These are phyloP conservation scores for Citrus australasica DNA, from an alignment of 345 rosid genomes.

Conservation along the genomic window DNA sequence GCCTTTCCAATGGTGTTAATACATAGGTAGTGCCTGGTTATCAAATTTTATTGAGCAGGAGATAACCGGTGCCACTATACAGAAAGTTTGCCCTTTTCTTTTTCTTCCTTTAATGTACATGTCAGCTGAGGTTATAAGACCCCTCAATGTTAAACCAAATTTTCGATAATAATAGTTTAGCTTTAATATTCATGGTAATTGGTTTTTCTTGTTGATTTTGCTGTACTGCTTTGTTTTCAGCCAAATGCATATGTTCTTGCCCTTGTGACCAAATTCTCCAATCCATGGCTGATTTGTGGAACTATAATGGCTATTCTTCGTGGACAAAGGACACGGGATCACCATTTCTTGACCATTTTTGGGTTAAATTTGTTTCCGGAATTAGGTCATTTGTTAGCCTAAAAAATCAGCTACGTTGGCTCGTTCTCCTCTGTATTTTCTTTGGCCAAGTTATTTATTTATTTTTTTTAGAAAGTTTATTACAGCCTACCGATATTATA, in stretches of 20 bases:
- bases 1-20: slow-evolving; percentile 13
- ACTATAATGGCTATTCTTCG: background rate
- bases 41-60: slow-evolving; percentile 31
- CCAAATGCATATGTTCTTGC: background rate
- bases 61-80: slow-evolving; percentile 29
- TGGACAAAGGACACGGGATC: background rate
- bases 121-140: slow-evolving; percentile 33
- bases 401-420: background rate
- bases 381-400: background rate
- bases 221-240: background rate
- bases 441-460: too few species aligned
- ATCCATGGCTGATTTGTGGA: background rate
- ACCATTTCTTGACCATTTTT: background rate
- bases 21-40: slow-evolving; percentile 19
- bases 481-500: too few species aligned
- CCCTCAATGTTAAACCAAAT: slow-evolving; percentile 24
- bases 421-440: too few species aligned
- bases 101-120: slow-evolving; percentile 31
- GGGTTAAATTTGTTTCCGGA: background rate
- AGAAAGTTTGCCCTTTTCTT: slow-evolving; percentile 8
- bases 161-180: slow-evolving; percentile 14
- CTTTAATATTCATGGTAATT: slow-evolving; percentile 2
- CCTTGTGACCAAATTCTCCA: background rate
- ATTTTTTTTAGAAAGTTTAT: too few species aligned
- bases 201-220: background rate